Percentiles rank a stretch among this genome's conserved stretches.
Conservation (phyloP, 495 filamentous ascomycete genomes). For the Geopyxis carbonaria region DNA sequence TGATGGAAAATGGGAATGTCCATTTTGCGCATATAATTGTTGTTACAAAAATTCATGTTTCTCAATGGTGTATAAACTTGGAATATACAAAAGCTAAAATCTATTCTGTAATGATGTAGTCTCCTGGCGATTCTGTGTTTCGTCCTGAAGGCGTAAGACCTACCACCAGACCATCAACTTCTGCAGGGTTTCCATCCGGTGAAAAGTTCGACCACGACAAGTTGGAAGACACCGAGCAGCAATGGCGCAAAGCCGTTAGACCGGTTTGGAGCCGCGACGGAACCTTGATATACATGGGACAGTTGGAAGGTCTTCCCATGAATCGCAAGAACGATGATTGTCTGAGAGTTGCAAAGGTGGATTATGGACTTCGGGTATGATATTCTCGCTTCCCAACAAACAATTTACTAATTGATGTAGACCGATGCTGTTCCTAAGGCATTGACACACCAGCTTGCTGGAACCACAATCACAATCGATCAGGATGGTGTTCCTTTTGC, state of each 20-base stretch:
- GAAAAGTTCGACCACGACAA: slow-evolving; percentile 2
- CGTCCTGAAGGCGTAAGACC: background rate
- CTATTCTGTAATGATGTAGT: slow-evolving; percentile 3
- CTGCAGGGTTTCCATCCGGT: background rate
- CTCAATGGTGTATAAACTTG: too few relatives aligned
- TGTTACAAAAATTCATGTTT: slow-evolving; percentile 33
- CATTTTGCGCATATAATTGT: slow-evolving; percentile 28
- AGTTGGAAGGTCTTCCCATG: slow-evolving; percentile 16
- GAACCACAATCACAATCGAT: slow-evolving; percentile 26
- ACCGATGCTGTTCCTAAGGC: slow-evolving; percentile 24
- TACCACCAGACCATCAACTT: background rate
- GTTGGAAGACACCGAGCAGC: background rate
- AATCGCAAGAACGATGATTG: slow-evolving; percentile 13
- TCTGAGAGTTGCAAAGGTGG: slow-evolving; percentile 16
- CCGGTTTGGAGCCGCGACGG: slow-evolving; percentile 66
- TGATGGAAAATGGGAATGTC: too few relatives aligned
- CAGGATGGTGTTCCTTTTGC: slow-evolving; percentile 34
- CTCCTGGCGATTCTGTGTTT: background rate
- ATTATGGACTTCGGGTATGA: slow-evolving; percentile 17
- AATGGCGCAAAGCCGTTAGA: slow-evolving; percentile 1
- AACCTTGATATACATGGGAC: slow-evolving; percentile 43
- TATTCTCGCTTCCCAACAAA: background rate
- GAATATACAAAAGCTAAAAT: slow-evolving; percentile 7
- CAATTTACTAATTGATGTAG: slow-evolving; percentile 9
- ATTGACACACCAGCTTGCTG: slow-evolving; percentile 29